Percentiles rank a stretch among this genome's conserved stretches.
These are phyloP conservation scores for Saccharomycopsis guyanensis DNA, from an alignment of 805 yeast species.

Conservation along the genomic window DNA sequence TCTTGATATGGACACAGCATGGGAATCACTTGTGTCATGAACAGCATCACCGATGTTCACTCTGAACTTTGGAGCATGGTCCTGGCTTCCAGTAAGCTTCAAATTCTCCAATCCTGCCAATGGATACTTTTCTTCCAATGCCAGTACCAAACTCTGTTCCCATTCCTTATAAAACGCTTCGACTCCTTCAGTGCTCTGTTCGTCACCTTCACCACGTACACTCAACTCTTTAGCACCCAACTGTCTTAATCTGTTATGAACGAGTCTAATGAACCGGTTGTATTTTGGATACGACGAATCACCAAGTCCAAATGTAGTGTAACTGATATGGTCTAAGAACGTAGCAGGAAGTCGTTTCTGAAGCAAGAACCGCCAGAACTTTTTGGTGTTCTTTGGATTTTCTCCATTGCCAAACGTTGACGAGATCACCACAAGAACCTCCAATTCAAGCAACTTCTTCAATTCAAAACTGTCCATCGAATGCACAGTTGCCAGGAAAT, in stretches of 20 bases:
- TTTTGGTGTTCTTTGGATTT: constrained; percentile 67
- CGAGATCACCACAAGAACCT: constrained; percentile 50
- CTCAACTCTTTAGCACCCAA: constrained; percentile 72
- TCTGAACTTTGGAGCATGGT: background rate
- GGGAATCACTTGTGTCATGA: background rate
- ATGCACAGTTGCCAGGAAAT: constrained; percentile 40
- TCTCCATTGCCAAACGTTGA: constrained; percentile 97
- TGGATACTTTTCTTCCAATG: constrained; percentile 31
- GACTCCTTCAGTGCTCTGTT: constrained; percentile 58
- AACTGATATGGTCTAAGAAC: constrained; percentile 50
- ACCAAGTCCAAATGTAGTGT: constrained; percentile 85
- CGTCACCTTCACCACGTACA: constrained; percentile 84
- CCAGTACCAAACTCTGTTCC: constrained; percentile 43
- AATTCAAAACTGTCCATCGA: constrained; percentile 57
- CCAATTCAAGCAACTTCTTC: constrained; percentile 42
- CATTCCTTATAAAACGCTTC: constrained; percentile 76
- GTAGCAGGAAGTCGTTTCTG: constrained; percentile 55
- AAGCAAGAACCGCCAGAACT: constrained; percentile 69
- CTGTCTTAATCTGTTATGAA: constrained; percentile 71
- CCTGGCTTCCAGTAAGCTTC: background rate
- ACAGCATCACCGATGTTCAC: background rate
- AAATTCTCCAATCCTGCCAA: constrained; percentile 23
- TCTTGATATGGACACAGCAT: constrained; percentile 23
- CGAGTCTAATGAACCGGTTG: constrained; percentile 79
- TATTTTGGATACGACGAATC: constrained; percentile 86